These are phyloP conservation scores for Marasmius oreades DNA, from an alignment of 1,284 basidiomycete species.

Conservation along the genomic window DNA sequence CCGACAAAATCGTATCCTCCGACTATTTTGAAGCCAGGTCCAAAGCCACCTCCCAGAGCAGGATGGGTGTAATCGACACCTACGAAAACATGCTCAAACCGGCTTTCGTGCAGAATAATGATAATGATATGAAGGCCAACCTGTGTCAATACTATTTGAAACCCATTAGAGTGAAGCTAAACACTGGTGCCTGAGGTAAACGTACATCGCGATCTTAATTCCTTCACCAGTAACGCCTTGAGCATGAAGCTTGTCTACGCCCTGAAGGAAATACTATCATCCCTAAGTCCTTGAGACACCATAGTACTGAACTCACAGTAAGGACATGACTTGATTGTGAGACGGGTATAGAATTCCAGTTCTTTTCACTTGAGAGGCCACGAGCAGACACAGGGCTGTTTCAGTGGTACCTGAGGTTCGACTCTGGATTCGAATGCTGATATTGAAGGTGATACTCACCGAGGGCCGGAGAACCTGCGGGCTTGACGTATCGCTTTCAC, in stretches of 20 bases:
- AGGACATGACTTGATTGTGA: background rate
- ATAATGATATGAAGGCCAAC: background rate
- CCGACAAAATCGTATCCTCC: constrained; percentile 46
- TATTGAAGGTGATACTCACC: background rate
- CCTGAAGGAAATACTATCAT: constrained; percentile 23
- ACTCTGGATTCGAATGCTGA: no score
- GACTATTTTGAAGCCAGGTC: constrained; percentile 43
- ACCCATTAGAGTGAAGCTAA: background rate
- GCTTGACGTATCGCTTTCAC: background rate
- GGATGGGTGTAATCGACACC: constrained; percentile 54
- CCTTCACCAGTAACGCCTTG: constrained; percentile 47
- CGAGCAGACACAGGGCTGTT: no score
- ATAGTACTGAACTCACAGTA: background rate
- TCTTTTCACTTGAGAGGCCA: no score
- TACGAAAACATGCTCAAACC: no score
- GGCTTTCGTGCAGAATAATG: background rate
- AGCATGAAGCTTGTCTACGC: constrained; percentile 47
- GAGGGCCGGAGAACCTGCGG: background rate
- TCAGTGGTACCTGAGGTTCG: no score
- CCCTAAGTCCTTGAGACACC: background rate
- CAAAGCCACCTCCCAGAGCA: constrained; percentile 51
- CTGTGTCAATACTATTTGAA: constrained; percentile 12
- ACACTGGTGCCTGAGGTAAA: background rate
- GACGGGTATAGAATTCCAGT: background rate
- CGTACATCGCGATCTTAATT: constrained; percentile 46